Evolutionary conservation across 2,329 filamentous ascomycete genomes (phyloP), one percentile per base, ranked within the genome.

Genomic region (Alternaria sp.): DNA sequence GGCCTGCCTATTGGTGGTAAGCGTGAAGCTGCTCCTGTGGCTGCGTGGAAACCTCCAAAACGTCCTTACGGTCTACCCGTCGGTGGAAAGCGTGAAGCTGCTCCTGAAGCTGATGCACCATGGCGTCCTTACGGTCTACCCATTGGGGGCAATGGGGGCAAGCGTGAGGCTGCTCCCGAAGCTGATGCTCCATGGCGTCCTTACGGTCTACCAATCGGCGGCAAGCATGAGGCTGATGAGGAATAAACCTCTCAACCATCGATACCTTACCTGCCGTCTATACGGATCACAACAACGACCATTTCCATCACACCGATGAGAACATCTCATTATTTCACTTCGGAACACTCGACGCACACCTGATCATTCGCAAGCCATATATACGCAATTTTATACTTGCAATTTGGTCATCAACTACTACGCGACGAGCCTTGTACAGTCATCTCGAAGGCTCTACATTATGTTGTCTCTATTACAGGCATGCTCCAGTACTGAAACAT

Each of bases 71-170:
- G 69, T 11, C 27, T 64, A 2, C 60, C 63, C 6, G 57, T 60
- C 4, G 63, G 65, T 57, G 63, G 65, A 57, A 79, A 77, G 64
- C 78, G 78, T 45, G 72, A 74, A 8, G 22, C 22, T 22, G 22
- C 4, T 22, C 22, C 22, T 22, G 22, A 22, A 22, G 22, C 22
- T 22, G 22, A 22, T 22, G 22, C 22, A 4, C 22, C 22, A 22
- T 22, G 22, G 22, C 22, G 22, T 22, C 22, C 22, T 22, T 22
- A 22, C 22, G 22, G 22, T 22, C 22, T 22, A 22, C 22, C 22
- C 22, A 22, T 22, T 22, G 22, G 22, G 22, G 22, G 22, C 22
- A 22, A 22, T 22, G 22, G 22, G 22, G 1, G 22, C 22, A 22
- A 22, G 22, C 22, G 22, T 22, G 22, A 22, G 22, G 78, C 77